These are phyloP conservation scores for Sporothrix luriei DNA, from an alignment of 2,329 filamentous ascomycete species.

Conservation along the genomic window DNA sequence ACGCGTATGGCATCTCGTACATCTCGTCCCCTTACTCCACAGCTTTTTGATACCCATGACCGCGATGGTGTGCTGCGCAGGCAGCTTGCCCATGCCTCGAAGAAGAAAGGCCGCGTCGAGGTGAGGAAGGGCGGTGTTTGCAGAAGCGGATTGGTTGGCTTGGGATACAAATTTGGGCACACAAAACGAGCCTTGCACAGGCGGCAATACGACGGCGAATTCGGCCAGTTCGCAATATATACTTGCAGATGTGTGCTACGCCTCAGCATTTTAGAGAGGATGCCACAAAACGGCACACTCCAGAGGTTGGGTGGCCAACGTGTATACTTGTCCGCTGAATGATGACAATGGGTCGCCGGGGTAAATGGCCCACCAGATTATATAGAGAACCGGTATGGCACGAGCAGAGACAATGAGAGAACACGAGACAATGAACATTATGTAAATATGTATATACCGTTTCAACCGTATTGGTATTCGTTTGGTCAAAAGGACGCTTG, in stretches of 20 bases:
- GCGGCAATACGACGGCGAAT: too few species aligned
- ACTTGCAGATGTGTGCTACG: background rate
- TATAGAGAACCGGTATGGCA: background rate
- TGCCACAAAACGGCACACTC: slow-evolving; percentile 3
- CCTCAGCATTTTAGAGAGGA: background rate
- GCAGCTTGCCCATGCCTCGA: background rate
- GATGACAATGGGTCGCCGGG: background rate
- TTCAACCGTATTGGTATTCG: slow-evolving; percentile 5
- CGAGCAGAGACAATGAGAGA: background rate
- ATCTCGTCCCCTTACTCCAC: too few species aligned
- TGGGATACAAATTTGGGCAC: too few species aligned
- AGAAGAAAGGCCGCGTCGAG: background rate
- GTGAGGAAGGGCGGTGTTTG: too few species aligned
- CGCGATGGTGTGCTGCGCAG: background rate
- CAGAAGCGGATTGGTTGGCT: background rate
- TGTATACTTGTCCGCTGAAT: too few species aligned
- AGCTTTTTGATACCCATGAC: slow-evolving; percentile 20
- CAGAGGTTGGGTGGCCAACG: background rate
- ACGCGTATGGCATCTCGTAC: background rate
- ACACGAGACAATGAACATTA: background rate
- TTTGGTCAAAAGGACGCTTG: background rate
- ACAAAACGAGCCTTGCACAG: too few species aligned
- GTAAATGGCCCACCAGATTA: background rate
- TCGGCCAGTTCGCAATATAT: too few species aligned
- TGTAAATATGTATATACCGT: background rate